A percentile compares a stretch with the other conserved stretches of the same genome.
Conservation (phyloP, 805 yeast genomes). For the Yamadazyma kitorensis region DNA sequence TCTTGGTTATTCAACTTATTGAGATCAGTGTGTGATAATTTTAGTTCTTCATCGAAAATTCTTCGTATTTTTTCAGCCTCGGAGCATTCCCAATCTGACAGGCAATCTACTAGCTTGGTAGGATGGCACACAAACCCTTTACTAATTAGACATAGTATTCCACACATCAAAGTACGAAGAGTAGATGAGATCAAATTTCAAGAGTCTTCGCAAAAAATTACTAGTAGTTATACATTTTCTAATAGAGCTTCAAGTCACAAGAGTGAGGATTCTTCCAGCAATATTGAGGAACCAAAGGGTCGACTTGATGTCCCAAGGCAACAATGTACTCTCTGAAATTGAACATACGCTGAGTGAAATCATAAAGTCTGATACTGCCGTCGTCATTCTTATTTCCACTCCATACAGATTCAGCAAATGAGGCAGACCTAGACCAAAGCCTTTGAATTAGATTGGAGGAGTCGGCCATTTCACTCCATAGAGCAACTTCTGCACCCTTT, state of each 20-base stretch:
- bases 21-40: slow-evolving; percentile 16
- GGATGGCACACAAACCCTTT: slow-evolving; percentile 4
- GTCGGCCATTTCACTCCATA: slow-evolving; percentile 41
- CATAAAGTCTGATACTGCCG: slow-evolving; percentile 26
- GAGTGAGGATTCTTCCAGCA: slow-evolving; percentile 36
- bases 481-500: slow-evolving; percentile 38
- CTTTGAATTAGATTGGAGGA: slow-evolving; percentile 24
- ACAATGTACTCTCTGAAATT: slow-evolving; percentile 40
- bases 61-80: slow-evolving; percentile 5
- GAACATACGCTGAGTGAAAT: slow-evolving; percentile 32
- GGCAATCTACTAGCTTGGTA: neutral
- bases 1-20: slow-evolving; percentile 28
- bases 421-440: slow-evolving; percentile 42
- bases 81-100: slow-evolving; percentile 4
- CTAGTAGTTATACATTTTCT: too few species aligned
- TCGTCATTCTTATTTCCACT: slow-evolving; percentile 36
- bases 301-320: slow-evolving; percentile 29
- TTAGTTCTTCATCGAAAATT: slow-evolving; percentile 6
- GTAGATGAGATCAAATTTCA: slow-evolving; percentile 7
- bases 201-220: too few species aligned
- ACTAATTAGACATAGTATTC: slow-evolving; percentile 11
- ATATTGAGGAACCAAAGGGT: slow-evolving; percentile 35
- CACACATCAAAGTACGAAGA: slow-evolving; percentile 13
- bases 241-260: too few species aligned
- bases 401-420: slow-evolving; percentile 41